Base-by-base conservation (phyloP, 1,284 basidiomycete genomes). In the Wolfiporia cocos region DNA sequence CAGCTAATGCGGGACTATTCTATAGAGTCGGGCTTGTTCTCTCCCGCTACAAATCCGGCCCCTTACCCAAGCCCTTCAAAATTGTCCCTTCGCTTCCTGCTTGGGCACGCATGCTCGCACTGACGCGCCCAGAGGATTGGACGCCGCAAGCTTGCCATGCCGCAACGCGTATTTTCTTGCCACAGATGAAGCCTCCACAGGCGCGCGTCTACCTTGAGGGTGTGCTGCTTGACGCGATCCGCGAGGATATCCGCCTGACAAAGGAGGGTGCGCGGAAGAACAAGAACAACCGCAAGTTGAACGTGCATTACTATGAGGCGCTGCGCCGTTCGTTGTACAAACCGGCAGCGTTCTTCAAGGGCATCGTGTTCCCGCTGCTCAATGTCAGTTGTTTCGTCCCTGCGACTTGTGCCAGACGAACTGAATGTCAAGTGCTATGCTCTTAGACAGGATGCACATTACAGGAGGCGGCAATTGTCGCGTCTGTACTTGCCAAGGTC, bases 321-420 rank as follows among this genome's bases (percentile, higher is more conserved):
- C 65, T 99, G 54, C 95, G 93, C 62, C 86, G 92, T 53, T 79
- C 91, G 9, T 66, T 99, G 46, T 99, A 95, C 66, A 99, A 99
- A 65, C 96, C 96, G 3, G 89, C 89, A 1, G 94, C 96, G 1
- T 98, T 98, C 63, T 99, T 99, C 76, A 99, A 99, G 65, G 96
- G 95, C 3, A 85, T 99, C 46, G 75, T 99, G 28, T 99, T 99
- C 64, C 96, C 96, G 1, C 73, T 99, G 56, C 79, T 95, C 51
- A 92, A 96, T 58, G 92, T 92, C 54, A 47, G 83, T 65, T n/a
- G 2, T 34, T 14, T 31, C 18, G 34, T n/a, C 12, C 4, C 2
- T 40, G 12, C 15, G 14, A 20, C 38, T 31, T 15, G 22, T 14
- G n/a, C 10, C 32, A 15, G 34, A 10, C 7, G 20, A 19, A 6